Evolutionary conservation across 1,284 basidiomycete genomes (phyloP).

Genomic region (Mycena citricolor): DNA sequence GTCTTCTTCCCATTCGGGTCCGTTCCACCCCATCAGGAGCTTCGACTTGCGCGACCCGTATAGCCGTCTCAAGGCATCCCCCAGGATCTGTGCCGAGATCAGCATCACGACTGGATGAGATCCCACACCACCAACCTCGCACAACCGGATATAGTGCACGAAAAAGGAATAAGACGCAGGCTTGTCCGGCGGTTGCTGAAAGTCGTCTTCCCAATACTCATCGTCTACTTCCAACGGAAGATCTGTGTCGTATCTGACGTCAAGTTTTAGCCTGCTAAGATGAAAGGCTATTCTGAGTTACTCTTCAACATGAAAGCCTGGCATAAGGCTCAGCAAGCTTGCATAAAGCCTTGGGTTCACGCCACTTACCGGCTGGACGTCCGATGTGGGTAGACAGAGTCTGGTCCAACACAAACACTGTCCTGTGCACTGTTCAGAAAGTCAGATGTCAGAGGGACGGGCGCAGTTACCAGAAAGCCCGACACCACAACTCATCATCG

Average conservation of each 20-base stretch:
- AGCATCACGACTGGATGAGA: not conserved
- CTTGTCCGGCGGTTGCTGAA: conserved; percentile 10
- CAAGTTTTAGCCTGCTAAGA: too few relatives aligned
- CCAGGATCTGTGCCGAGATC: conserved; percentile 4
- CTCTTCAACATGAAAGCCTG: too few relatives aligned
- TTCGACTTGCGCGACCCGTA: conserved; percentile 15
- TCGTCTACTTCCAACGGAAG: conserved; percentile 19
- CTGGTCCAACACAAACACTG: conserved; percentile 6
- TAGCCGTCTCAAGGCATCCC: conserved; percentile 10
- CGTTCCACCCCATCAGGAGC: conserved; percentile 10
- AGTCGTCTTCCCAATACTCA: conserved; percentile 17
- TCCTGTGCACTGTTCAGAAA: too few relatives aligned
- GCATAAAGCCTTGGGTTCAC: not conserved
- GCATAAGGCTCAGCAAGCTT: not conserved
- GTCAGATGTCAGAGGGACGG: too few relatives aligned
- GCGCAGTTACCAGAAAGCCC: conserved; percentile 16
- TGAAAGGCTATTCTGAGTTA: too few relatives aligned
- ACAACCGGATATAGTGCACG: conserved; percentile 1
- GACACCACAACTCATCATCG: conserved; percentile 15
- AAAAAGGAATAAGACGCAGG: conserved; percentile 12
- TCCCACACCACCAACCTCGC: conserved; percentile 4
- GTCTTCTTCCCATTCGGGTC: conserved; percentile 13
- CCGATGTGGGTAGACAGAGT: conserved; percentile 8
- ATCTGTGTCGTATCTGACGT: conserved; percentile 18
- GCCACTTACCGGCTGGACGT: conserved; percentile 3